Evolutionary conservation across 345 rosid genomes (phyloP).

Genomic region (Barbarea vulgaris): DNA sequence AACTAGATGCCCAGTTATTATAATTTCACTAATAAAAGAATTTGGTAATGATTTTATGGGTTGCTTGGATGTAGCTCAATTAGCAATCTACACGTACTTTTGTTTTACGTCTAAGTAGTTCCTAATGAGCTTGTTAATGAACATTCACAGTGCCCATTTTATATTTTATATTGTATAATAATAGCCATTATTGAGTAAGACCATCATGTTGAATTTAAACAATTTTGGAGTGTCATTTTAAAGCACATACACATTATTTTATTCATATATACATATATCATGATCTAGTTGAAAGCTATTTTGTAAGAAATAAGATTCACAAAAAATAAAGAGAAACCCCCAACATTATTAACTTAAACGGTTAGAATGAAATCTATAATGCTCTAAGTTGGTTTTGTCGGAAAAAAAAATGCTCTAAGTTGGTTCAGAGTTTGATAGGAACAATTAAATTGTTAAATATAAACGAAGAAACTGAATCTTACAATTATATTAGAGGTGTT

Average conservation of each 20-base stretch:
- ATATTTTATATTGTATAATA: conserved; percentile 1
- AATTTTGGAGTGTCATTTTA: neutral
- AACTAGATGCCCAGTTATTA: neutral
- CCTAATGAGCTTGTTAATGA: conserved; percentile 6
- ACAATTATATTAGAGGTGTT: neutral
- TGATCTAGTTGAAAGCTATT: neutral
- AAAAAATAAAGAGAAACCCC: neutral
- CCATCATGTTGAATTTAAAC: neutral
- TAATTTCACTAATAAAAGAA: neutral
- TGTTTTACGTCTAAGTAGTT: conserved; percentile 38
- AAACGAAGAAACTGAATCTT: neutral
- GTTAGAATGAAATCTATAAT: neutral
- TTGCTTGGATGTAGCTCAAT: conserved; percentile 34
- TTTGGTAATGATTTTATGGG: conserved; percentile 10
- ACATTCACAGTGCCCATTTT: neutral
- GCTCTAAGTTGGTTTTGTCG: neutral
- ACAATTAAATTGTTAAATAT: neutral
- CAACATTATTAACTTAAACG: neutral
- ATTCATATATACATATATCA: too few relatives aligned
- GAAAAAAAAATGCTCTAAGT: too few relatives aligned
- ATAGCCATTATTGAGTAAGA: conserved; percentile 4
- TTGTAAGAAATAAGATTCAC: neutral
- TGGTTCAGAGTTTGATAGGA: neutral
- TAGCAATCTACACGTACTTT: conserved; percentile 36
- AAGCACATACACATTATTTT: neutral